Evolutionary conservation across 352 stramenopile genomes (phyloP).

Genomic region (Phytopythium litorale): DNA sequence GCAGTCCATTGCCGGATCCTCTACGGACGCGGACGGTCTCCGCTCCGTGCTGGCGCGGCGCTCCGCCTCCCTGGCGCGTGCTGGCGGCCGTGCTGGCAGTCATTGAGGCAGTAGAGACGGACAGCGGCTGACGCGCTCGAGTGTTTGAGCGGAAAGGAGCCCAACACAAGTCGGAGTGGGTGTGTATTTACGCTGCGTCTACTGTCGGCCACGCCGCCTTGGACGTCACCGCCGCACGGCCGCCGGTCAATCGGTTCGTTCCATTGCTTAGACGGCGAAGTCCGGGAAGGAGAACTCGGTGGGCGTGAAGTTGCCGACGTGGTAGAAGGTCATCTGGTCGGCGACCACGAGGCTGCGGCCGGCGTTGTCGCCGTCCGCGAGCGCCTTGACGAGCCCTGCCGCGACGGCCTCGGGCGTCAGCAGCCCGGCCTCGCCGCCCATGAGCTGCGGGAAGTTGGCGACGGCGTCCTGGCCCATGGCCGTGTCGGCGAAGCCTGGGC

Average conservation of each 20-base stretch:
- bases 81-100: too few relatives aligned
- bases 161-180: not conserved
- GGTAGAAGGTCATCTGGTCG: constrained; percentile 13
- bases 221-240: too few relatives aligned
- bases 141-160: not conserved
- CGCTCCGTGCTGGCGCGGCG: too few relatives aligned
- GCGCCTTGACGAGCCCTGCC: constrained; percentile 25
- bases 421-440: constrained; percentile 19
- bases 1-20: too few relatives aligned
- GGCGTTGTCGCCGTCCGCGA: constrained; percentile 32
- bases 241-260: not conserved
- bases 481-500: constrained; percentile 43
- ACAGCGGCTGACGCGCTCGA: too few relatives aligned
- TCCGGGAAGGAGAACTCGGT: constrained; percentile 7
- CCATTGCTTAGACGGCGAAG: constrained; percentile 3
- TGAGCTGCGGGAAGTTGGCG: constrained; percentile 21
- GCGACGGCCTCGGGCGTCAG: constrained; percentile 28
- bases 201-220: not conserved
- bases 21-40: too few relatives aligned
- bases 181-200: not conserved
- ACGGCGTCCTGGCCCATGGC: constrained; percentile 35
- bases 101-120: too few relatives aligned
- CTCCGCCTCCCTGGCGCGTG: too few relatives aligned
- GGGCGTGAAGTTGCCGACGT: constrained; percentile 11
- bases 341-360: constrained; percentile 16